Base-by-base conservation (phyloP, 345 rosid genomes). In the Anacardium occidentale region DNA sequence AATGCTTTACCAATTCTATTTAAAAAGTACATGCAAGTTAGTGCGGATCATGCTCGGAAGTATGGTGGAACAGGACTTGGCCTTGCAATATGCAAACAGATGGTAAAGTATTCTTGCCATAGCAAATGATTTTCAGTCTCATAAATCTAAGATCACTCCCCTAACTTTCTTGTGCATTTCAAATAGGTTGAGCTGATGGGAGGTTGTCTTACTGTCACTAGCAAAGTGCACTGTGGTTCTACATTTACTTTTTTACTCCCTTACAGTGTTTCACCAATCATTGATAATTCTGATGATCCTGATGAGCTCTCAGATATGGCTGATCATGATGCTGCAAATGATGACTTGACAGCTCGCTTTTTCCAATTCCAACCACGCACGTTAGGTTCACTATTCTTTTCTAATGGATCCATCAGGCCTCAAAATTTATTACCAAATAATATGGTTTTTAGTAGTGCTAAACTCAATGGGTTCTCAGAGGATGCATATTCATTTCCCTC, bases 41-140 rank as follows among this genome's bases (percentile, higher is more conserved):
- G 98, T 5, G 85, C 98, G 0, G 97, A 89, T 87, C 94, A 90
- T 83, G 94, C 98, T 20, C 88, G 97, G n/a, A 92, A 92, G 74
- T 95, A 95, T 71, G 96, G 99, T 22, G 98, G 98, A 67, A 95
- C 99, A 10, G 99, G 99, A 73, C 84, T 92, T 25, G 98, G 99
- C 67, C 97, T 95, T 7, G 98, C 97, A 68, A 95, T 95, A 70
- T 95, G 99, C 86, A 95, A 95, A 83, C 97, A 95, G 72, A 83
- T 95, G 92, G 99, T 95, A 64, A 79, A 72, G 44, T 61, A 50
- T 73, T 75, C 70, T 68, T 45, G 20, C 64, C 59, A 10, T 24
- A 34, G 42, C 50, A n/a, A 61, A 29, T 5, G 55, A 10, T 34
- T 29, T 37, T 37, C 0, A 37, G 9, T 12, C 45, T 34, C 32